These are phyloP conservation scores for Penicillium paneum DNA, from an alignment of 2,329 filamentous ascomycete genomes.

Conservation along the genomic window DNA sequence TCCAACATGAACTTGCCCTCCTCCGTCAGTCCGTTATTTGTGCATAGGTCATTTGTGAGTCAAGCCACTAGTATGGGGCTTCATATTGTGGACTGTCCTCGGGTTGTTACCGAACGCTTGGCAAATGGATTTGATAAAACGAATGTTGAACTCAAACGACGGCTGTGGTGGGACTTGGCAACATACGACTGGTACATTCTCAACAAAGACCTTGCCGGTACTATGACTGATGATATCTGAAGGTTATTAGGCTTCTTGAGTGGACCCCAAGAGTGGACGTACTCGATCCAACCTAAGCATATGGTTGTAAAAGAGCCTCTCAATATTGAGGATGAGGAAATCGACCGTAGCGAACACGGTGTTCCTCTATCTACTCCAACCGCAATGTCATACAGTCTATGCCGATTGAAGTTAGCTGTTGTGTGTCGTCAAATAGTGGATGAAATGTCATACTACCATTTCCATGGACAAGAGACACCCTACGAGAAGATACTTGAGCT, in stretches of 20 bases:
- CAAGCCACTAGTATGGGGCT: slow-evolving; percentile 37
- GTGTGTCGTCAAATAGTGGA: slow-evolving; percentile 44
- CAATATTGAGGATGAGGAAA: slow-evolving; percentile 43
- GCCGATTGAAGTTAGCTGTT: slow-evolving; percentile 42
- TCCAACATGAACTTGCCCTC: slow-evolving; percentile 26
- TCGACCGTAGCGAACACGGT: slow-evolving; percentile 23
- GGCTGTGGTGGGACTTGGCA: slow-evolving; percentile 45
- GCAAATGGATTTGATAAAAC: slow-evolving; percentile 18
- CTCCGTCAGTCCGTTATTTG: slow-evolving; percentile 25
- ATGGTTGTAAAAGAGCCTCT: slow-evolving; percentile 42
- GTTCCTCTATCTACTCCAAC: slow-evolving; percentile 39
- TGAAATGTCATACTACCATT: slow-evolving; percentile 25
- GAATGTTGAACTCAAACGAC: slow-evolving; percentile 39
- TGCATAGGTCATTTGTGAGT: slow-evolving; percentile 23
- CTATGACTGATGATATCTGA: not conserved
- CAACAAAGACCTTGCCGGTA: not conserved
- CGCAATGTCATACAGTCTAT: slow-evolving; percentile 46
- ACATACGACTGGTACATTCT: slow-evolving; percentile 43
- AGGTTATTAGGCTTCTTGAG: slow-evolving; percentile 43
- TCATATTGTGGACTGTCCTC: slow-evolving; percentile 35
- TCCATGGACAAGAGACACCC: slow-evolving; percentile 26
- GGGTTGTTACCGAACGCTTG: slow-evolving; percentile 15
- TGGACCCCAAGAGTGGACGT: slow-evolving; percentile 46
- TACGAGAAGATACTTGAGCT: slow-evolving; percentile 41
- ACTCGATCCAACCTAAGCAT: slow-evolving; percentile 42